Percentiles rank a stretch among this genome's conserved stretches.
These are phyloP conservation scores for Neonectria coccinea DNA, from an alignment of 2,329 filamentous ascomycete species.

Conservation along the genomic window DNA sequence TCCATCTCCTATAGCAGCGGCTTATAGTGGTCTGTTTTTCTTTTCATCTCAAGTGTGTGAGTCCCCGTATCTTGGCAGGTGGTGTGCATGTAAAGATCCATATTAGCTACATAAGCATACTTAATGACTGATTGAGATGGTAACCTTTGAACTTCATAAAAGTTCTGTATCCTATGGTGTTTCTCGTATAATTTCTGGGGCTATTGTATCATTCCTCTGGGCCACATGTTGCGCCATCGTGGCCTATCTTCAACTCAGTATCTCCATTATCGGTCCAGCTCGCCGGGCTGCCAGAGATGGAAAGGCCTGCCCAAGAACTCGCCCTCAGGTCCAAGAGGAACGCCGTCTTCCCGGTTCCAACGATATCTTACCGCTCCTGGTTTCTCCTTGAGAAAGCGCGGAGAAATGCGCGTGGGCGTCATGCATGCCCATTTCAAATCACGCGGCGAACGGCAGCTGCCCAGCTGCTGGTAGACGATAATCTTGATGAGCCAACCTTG, in stretches of 20 bases:
- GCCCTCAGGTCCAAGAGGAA: not conserved
- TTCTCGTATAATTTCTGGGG: too few species aligned
- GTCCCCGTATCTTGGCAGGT: too few species aligned
- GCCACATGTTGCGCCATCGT: not conserved
- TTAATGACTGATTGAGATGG: too few species aligned
- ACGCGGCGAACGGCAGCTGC: constrained; percentile 18
- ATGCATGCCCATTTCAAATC: constrained; percentile 27
- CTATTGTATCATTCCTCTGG: not conserved
- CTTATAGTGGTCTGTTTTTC: too few species aligned
- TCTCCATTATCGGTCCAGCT: too few species aligned
- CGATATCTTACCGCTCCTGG: constrained; percentile 16
- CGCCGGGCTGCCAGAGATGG: too few species aligned
- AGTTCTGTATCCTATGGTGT: too few species aligned
- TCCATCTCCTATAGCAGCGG: too few species aligned
- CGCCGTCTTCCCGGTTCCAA: constrained; percentile 6
- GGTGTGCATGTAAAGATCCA: too few species aligned
- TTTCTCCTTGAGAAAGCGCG: not conserved
- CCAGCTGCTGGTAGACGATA: constrained; percentile 6
- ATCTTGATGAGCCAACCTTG: constrained; percentile 14
- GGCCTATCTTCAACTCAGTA: not conserved
- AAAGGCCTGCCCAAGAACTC: not conserved
- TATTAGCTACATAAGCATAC: too few species aligned
- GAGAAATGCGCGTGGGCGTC: fast-evolving
- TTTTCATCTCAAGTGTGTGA: too few species aligned
- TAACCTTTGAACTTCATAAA: too few species aligned